Conservation (phyloP, 306 rosid genomes). For the Geum urbanum region DNA sequence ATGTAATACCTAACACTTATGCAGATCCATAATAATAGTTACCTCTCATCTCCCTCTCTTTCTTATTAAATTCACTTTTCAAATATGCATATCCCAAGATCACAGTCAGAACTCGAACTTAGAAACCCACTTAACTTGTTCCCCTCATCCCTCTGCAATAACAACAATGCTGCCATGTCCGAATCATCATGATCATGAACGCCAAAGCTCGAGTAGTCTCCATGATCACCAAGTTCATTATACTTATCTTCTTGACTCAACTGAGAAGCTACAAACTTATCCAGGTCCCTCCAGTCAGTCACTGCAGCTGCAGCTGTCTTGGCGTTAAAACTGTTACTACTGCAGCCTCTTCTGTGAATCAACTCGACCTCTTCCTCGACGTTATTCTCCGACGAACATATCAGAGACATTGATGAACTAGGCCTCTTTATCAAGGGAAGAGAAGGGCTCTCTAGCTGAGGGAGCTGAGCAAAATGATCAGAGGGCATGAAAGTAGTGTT, state of each 20-base stretch:
- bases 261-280: constrained; percentile 96
- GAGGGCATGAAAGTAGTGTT: constrained; percentile 33
- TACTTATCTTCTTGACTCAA: constrained; percentile 62
- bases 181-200: constrained; percentile 18
- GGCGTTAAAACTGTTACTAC: constrained; percentile 7
- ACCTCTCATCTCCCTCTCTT: background rate
- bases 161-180: constrained; percentile 45
- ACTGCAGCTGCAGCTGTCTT: constrained; percentile 34
- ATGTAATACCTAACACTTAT: constrained; percentile 20
- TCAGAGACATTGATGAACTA: constrained; percentile 35
- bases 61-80: constrained; percentile 51
- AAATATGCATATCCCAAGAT: constrained; percentile 89
- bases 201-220: constrained; percentile 52
- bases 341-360: constrained; percentile 13
- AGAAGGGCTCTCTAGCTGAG: constrained; percentile 72
- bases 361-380: constrained; percentile 34
- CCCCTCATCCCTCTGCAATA: constrained; percentile 46
- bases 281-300: constrained; percentile 91
- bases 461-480: constrained; percentile 59
- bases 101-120: constrained; percentile 58
- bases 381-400: constrained; percentile 34
- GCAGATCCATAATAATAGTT: constrained; percentile 2
- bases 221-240: constrained; percentile 31
- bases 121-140: constrained; percentile 55
- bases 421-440: constrained; percentile 61